phyloP scores from a whole-genome alignment of 2,329 filamentous ascomycete genomes.

The Thyridium curvatum region DNA sequence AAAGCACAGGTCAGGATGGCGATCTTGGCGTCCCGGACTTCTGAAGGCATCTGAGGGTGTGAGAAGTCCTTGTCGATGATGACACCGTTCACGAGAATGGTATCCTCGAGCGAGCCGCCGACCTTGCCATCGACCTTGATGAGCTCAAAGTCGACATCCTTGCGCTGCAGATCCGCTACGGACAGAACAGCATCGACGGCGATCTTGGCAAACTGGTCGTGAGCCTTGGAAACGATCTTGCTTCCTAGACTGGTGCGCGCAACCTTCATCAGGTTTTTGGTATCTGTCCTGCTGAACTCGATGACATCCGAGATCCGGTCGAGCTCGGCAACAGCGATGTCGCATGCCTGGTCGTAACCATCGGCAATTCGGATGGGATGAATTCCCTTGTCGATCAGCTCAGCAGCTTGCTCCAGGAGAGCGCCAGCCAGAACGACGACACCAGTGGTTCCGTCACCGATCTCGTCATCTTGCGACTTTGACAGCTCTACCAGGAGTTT shows the following conservation, averaged over 20 bases:
- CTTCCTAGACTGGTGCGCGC: conserved; percentile 93
- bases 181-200: conserved; percentile 95
- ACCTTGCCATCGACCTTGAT: conserved; percentile 99
- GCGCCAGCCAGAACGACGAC: conserved; percentile 94
- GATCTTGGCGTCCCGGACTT: conserved; percentile 92
- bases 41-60: conserved; percentile 96
- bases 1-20: conserved; percentile 97
- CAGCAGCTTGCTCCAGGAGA: conserved; percentile 90
- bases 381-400: conserved; percentile 99
- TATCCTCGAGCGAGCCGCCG: conserved; percentile 87
- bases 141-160: conserved; percentile 96
- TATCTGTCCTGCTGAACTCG: conserved; percentile 74
- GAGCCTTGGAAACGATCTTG: conserved; percentile 98
- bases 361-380: conserved; percentile 98
- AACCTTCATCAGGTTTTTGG: conserved; percentile 83
- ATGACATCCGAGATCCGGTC: conserved; percentile 91
- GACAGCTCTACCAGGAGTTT: conserved; percentile 95
- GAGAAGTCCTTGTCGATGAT: conserved; percentile 99
- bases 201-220: conserved; percentile 96
- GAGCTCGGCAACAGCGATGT: conserved; percentile 88
- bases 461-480: conserved; percentile 98
- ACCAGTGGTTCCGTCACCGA: conserved; percentile 95
- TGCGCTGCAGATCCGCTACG: conserved; percentile 90
- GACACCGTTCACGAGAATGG: conserved; percentile 91
- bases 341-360: conserved; percentile 95